Evolutionary conservation across 148 eudicot genomes (phyloP), one percentile per base, ranked within the genome.

Genomic region (Camellia granthamiana): DNA sequence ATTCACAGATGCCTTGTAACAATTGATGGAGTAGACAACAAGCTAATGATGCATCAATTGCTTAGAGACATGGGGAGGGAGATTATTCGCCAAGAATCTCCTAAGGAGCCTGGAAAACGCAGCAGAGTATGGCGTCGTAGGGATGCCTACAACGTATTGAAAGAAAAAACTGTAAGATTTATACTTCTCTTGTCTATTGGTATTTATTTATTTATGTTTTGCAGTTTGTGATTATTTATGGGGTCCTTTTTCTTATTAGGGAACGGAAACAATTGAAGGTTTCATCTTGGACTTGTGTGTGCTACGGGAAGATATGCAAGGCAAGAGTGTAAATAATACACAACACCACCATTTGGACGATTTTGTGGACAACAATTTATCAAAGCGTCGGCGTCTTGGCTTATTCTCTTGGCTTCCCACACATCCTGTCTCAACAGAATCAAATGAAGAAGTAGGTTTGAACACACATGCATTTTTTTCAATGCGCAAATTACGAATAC

Each of bases 101-200:
- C 79, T 18, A 19, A 65, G 41, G 43, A 81, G 3, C 75, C 47
- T 5, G 65, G 73, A 60, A 76, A 51, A 11, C 64, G 66, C 6
- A 70, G 75, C 46, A 67, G 79, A 14, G n/a, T 81, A 12, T 81
- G 83, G 79, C 56, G 19, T 42, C 23, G 21, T 15, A n/a, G 6
- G n/a, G 67, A 63, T 65, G 2, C 19, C 8, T 30, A 23, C 6
- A 12, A 16, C 23, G 62, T 80, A 8, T n/a, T 60, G 64, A 60
- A 2, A 60, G 64, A 60, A 18, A 60, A n/a, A 60, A 60, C 19
- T 2, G 64, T 60, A 60, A 15, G 64, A 60, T 2, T 3, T 7
- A n/a, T 60, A 3, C n/a, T 60, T 60, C 52, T 80, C 64, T 6
- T 58, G 62, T 7, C 14, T 58, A 15, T 12, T 58, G 3, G 62